These are phyloP conservation scores for Grosmannia huntii DNA, from an alignment of 2,329 filamentous ascomycete genomes.

Conservation along the genomic window DNA sequence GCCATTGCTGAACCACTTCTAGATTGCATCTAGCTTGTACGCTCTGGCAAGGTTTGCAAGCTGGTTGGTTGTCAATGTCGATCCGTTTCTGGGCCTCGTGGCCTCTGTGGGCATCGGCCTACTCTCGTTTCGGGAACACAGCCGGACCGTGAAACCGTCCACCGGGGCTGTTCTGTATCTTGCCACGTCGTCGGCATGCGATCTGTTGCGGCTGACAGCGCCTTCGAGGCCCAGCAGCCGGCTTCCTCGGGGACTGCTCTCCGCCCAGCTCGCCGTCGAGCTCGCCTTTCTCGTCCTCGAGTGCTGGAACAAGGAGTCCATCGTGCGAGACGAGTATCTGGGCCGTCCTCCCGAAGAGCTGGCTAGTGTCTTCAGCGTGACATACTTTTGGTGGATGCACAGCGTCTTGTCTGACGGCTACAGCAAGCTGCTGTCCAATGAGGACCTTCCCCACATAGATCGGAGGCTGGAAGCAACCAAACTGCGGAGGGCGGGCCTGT, in stretches of 20 bases:
- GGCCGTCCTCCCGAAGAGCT: constrained; percentile 17
- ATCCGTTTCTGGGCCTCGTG: neutral
- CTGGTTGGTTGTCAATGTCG: neutral
- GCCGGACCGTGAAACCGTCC: constrained; percentile 1
- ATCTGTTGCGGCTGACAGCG: neutral
- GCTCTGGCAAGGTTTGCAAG: neutral
- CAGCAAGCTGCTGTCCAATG: constrained; percentile 12
- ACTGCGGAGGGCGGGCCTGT: constrained; percentile 13
- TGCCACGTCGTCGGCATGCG: neutral
- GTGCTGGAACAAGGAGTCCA: constrained; percentile 10
- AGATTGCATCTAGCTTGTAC: neutral
- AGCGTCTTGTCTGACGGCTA: constrained; percentile 19
- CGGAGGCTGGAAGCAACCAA: constrained; percentile 12
- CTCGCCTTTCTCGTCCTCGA: constrained; percentile 9
- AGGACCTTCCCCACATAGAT: constrained; percentile 17
- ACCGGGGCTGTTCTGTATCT: constrained; percentile 3
- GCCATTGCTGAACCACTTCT: neutral
- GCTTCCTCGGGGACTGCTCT: neutral
- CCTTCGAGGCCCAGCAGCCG: constrained; percentile 19
- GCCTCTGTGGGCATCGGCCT: neutral
- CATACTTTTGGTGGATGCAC: constrained; percentile 22
- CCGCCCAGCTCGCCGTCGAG: neutral
- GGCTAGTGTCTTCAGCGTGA: constrained; percentile 15
- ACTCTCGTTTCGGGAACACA: constrained; percentile 8
- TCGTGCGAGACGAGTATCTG: constrained; percentile 6